Evolutionary conservation across 2,329 filamentous ascomycete genomes (phyloP).

Genomic region (Fusarium sp.): DNA sequence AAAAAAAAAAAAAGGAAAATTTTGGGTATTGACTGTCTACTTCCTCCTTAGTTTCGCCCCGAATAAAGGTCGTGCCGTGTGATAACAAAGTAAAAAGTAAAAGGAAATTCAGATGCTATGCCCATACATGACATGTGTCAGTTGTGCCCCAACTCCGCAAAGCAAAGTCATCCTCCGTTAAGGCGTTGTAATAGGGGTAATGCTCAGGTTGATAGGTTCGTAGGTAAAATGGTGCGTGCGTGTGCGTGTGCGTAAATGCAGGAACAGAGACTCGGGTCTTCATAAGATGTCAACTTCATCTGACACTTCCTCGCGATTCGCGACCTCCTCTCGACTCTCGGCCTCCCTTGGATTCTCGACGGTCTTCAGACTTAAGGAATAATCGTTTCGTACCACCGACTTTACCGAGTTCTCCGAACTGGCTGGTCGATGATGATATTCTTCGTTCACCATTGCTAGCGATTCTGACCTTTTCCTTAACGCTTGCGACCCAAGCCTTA

Average conservation of each 20-base stretch:
- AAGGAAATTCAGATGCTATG: constrained; percentile 35
- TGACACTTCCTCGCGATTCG: constrained; percentile 35
- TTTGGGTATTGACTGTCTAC: constrained; percentile 48
- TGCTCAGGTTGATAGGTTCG: constrained; percentile 28
- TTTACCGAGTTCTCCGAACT: constrained; percentile 76
- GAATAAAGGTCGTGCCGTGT: constrained; percentile 33
- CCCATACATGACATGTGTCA: constrained; percentile 38
- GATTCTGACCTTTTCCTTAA: constrained; percentile 81
- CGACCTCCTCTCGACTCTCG: constrained; percentile 28
- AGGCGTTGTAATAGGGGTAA: constrained; percentile 34
- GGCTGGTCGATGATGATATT: constrained; percentile 44
- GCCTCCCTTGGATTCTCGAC: constrained; percentile 33
- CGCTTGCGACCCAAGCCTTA: constrained; percentile 82
- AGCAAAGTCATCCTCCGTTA: constrained; percentile 38
- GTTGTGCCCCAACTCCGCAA: constrained; percentile 43
- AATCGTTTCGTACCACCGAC: constrained; percentile 79
- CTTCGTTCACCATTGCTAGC: constrained; percentile 68
- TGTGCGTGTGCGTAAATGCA: constrained; percentile 4
- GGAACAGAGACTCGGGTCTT: constrained; percentile 18
- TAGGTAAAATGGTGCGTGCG: constrained; percentile 11
- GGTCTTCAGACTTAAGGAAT: constrained; percentile 60
- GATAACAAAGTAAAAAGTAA: constrained; percentile 26
- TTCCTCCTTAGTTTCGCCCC: constrained; percentile 43
- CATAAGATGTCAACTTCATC: constrained; percentile 26
- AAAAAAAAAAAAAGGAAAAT: constrained; percentile 48